A percentile compares a stretch with the other conserved stretches of the same genome.
phyloP scores from a whole-genome alignment of 31 red algal species.

The Pterothamnion heteromorphum region DNA sequence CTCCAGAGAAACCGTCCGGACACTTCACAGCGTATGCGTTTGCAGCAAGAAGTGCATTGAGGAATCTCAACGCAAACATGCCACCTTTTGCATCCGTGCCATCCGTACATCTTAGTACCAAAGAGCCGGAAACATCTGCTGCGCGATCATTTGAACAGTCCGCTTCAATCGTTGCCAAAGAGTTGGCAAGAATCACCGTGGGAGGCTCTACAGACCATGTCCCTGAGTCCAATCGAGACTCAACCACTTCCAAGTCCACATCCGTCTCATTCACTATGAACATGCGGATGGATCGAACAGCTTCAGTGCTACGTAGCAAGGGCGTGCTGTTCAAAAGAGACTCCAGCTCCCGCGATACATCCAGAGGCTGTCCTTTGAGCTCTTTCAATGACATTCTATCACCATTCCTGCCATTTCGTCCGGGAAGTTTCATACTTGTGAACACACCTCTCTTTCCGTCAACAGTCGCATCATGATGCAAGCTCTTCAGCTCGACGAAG shows the following conservation, averaged over 20 bases:
- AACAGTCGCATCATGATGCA: conserved; percentile 69
- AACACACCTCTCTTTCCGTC: conserved; percentile 66
- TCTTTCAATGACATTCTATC: not conserved
- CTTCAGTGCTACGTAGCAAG: not conserved
- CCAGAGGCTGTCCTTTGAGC: not conserved
- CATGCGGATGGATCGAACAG: conserved; percentile 55
- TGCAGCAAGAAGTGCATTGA: conserved; percentile 65
- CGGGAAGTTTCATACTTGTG: conserved; percentile 67
- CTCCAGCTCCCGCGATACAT: conserved; percentile 1
- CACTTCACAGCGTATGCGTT: conserved; percentile 62
- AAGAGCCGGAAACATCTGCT: conserved; percentile 48
- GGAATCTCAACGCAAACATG: conserved; percentile 54
- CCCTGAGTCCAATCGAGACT: conserved; percentile 43
- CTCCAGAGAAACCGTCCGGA: conserved; percentile 29
- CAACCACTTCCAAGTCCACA: not conserved
- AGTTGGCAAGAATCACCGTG: conserved; percentile 7
- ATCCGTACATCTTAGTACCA: not conserved
- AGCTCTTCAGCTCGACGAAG: conserved; percentile 58
- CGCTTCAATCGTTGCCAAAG: conserved; percentile 48
- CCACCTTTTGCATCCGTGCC: not conserved
- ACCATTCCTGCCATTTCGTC: not conserved
- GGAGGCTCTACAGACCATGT: conserved; percentile 48
- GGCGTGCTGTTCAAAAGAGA: not conserved
- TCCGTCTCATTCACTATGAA: conserved; percentile 49
- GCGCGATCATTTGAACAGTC: conserved; percentile 54